These are phyloP conservation scores for Colletotrichum lentis DNA, from an alignment of 2,329 filamentous ascomycete species.

Conservation along the genomic window DNA sequence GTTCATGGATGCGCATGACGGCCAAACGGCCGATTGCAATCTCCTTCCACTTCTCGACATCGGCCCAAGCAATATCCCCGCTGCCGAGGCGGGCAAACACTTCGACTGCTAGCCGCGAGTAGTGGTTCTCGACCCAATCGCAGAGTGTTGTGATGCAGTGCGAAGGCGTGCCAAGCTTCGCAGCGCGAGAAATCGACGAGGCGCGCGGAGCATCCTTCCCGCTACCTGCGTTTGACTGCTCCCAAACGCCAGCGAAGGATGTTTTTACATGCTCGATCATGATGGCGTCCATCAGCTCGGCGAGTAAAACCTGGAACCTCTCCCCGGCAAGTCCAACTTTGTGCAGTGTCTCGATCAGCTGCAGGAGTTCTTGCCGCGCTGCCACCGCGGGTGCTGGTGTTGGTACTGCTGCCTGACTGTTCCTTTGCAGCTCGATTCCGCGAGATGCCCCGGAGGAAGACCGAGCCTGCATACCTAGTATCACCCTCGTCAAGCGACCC, in stretches of 20 bases:
- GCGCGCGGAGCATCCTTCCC: conserved; percentile 40
- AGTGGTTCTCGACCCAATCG: conserved; percentile 74
- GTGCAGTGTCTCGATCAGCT: conserved; percentile 66
- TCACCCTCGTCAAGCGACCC: conserved; percentile 55
- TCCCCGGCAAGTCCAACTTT: conserved; percentile 75
- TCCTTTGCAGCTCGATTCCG: conserved; percentile 39
- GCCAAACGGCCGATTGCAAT: conserved; percentile 75
- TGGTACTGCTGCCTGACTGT: conserved; percentile 41
- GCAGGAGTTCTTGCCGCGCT: conserved; percentile 61
- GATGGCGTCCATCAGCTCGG: conserved; percentile 72
- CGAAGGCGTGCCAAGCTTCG: conserved; percentile 50
- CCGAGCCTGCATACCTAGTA: conserved; percentile 50
- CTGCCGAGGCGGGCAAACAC: conserved; percentile 61
- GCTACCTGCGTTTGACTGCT: conserved; percentile 42
- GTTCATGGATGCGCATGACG: conserved; percentile 71
- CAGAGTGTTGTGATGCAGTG: conserved; percentile 67
- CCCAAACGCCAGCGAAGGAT: conserved; percentile 72
- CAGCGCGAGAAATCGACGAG: conserved; percentile 39
- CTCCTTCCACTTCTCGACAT: conserved; percentile 75
- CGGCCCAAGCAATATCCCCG: conserved; percentile 57
- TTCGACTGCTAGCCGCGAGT: conserved; percentile 70
- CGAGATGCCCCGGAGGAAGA: conserved; percentile 26
- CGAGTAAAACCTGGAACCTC: conserved; percentile 74
- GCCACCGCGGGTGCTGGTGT: conserved; percentile 40
- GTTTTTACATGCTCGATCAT: conserved; percentile 70